Evolutionary conservation across 2,329 filamentous ascomycete species (phyloP), one percentile per base, ranked within the genome.

Genomic region (Microdochium bolleyi): DNA sequence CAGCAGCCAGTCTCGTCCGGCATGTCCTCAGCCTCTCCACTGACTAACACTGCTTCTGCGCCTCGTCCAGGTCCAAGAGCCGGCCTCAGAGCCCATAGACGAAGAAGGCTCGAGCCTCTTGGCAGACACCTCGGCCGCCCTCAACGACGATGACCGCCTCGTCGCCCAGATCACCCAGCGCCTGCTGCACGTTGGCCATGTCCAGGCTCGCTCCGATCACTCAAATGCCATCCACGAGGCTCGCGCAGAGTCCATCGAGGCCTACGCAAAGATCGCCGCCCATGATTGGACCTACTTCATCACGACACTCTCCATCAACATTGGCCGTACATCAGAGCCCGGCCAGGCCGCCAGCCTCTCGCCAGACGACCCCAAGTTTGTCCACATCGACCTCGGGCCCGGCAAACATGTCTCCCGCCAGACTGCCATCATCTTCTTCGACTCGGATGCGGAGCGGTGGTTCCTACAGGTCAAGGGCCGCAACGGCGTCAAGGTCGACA

Each of bases 321-420:
- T 94, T 58, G 89, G 89, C 46, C 83, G 89, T 57, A 82, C 82
- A 19, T 80, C 82, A 3, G 83, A 87, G 54, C 70, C 64, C 56
- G 60, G 60, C 60, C 64, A 56, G 32, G 61, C 62, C 21, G 72
- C 72, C 51, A 70, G 73, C 49, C 73, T 70, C 27, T 68, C 72
- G 8, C 71, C 72, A 27, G 68, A 73, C 32, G 73, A 79, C 46
- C 71, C 76, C 14, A 72, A 77, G 19, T 73, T 71, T 25, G 73
- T 97, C 13, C 88, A 96, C 65, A 92, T 99, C 60, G 92, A 99
- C 66, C 76, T 99, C 30, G 88, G 89, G 1, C 89, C 89, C 0
- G 88, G 82, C 70, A 92, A 92, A 72, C 84, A 88, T 64, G 84
- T 92, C 34, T 92, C 89, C 27, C 81, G 89, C 56, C 78, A 85